Base-by-base conservation (phyloP, 1,139 yeast genomes). In the Sugiyamaella novakii region DNA sequence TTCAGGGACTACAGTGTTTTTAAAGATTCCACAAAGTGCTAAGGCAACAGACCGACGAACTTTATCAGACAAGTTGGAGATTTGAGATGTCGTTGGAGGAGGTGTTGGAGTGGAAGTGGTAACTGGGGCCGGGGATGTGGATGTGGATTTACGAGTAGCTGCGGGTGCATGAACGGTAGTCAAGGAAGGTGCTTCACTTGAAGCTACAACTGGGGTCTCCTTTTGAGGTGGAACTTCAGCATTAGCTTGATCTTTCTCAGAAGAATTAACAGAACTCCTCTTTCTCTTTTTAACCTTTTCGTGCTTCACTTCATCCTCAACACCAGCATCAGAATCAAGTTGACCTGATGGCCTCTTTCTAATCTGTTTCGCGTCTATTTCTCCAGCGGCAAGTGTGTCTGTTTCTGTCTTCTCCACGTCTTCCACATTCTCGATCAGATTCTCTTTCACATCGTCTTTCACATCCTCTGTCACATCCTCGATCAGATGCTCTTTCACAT, bases 41-140 rank as follows among this genome's bases (percentile, higher is more conserved):
- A 65, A 65, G 11, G 66, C 66, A 5, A 77, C 80, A 21, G 74
- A 68, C 29, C 64, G 61, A 44, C 81, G 68, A 12, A 74, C 72
- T 50, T 68, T 72, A 52, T 60, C 65, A 3, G 51, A 46, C 14
- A 61, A 49, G 5, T 53, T 56, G 21, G 51, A 55, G 11, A 49
- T 19, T 3, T 41, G 21, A n/a, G 29, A 48, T 35, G 14, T 43
- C 25, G 19, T 7, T 15, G 30, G n/a, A 19, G 29, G 30, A 18
- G 41, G 30, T 24, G 41, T 18, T 3, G 40, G 27, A 36, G 29
- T 11, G 8, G 42, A 25, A 3, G 5, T 37, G n/a, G 31, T 12
- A 12, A 4, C n/a, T n/a, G 31, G 8, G 5, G 31, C 15, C 6
- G 30, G 7, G 8, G 40, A 2, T 12, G 29, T 12, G 12, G 29